Conservation (phyloP, 306 rosid genomes). For the Quillaja saponaria region DNA sequence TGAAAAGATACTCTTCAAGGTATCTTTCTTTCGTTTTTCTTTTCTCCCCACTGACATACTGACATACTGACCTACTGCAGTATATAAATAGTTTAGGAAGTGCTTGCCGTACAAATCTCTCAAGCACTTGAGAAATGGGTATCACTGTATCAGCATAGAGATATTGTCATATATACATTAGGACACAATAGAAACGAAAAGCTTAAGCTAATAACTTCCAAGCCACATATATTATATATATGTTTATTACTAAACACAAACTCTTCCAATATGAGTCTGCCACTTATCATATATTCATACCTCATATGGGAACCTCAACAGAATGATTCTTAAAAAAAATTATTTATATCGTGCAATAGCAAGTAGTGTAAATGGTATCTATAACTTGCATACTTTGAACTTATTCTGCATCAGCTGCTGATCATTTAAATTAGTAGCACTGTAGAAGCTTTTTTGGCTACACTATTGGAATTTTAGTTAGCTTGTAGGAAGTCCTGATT, state of each 20-base stretch:
- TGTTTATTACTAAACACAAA: too few relatives aligned
- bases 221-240: too few relatives aligned
- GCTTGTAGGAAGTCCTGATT: conserved; percentile 8
- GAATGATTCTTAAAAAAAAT: conserved; percentile 22
- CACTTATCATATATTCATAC: too few relatives aligned
- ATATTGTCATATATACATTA: too few relatives aligned
- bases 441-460: not conserved
- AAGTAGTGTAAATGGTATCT: conserved; percentile 27
- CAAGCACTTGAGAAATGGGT: conserved; percentile 29
- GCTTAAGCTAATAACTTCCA: too few relatives aligned
- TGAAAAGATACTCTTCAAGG: conserved; percentile 57
- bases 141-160: conserved; percentile 37
- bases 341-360: conserved; percentile 21
- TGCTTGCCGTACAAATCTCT: conserved; percentile 27
- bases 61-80: conserved; percentile 5
- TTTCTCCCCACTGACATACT: not conserved
- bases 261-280: too few relatives aligned
- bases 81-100: conserved; percentile 30
- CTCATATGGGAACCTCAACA: too few relatives aligned
- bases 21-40: conserved; percentile 31
- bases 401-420: conserved; percentile 43
- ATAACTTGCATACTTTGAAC: conserved; percentile 26
- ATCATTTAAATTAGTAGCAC: conserved; percentile 17
- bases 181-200: too few relatives aligned
- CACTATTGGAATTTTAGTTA: conserved; percentile 39